phyloP scores from a whole-genome alignment of 208 protist species.

The Leishmania turanica region DNA sequence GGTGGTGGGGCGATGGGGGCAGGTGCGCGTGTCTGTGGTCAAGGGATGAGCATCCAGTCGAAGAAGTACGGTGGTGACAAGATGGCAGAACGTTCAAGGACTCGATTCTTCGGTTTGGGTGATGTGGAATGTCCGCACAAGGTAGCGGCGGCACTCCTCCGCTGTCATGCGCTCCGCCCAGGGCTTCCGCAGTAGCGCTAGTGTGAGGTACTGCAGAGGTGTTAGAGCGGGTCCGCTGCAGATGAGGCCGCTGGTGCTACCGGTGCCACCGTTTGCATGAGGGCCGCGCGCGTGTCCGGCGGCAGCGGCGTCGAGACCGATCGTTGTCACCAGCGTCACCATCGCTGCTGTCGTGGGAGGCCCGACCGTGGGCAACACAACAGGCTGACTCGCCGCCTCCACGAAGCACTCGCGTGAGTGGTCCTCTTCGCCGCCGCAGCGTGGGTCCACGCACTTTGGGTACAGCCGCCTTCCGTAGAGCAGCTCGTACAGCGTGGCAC shows the following conservation, averaged over 20 bases:
- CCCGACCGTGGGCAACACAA: constrained; percentile 33
- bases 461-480: constrained; percentile 73
- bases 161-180: constrained; percentile 64
- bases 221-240: not conserved
- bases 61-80: not conserved
- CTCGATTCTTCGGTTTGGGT: constrained; percentile 20
- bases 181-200: constrained; percentile 46
- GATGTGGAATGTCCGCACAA: constrained; percentile 49
- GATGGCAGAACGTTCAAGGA: not conserved
- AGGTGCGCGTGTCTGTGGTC: not conserved
- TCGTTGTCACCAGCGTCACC: not conserved
- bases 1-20: not conserved
- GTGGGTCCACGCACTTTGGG: constrained; percentile 54
- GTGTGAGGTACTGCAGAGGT: constrained; percentile 55
- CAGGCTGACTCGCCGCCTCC: constrained; percentile 48
- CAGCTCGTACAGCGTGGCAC: constrained; percentile 77
- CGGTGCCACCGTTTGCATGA: not conserved
- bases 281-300: not conserved
- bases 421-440: constrained; percentile 49
- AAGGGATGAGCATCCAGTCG: not conserved
- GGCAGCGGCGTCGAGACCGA: not conserved
- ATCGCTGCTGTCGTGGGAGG: not conserved
- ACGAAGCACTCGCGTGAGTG: constrained; percentile 81
- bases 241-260: not conserved
- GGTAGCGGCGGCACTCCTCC: constrained; percentile 49